Percentiles rank a stretch among this genome's conserved stretches.
Conservation (phyloP, 202 grass and related monocot species). For the Schoenoplectus tabernaemontani region DNA sequence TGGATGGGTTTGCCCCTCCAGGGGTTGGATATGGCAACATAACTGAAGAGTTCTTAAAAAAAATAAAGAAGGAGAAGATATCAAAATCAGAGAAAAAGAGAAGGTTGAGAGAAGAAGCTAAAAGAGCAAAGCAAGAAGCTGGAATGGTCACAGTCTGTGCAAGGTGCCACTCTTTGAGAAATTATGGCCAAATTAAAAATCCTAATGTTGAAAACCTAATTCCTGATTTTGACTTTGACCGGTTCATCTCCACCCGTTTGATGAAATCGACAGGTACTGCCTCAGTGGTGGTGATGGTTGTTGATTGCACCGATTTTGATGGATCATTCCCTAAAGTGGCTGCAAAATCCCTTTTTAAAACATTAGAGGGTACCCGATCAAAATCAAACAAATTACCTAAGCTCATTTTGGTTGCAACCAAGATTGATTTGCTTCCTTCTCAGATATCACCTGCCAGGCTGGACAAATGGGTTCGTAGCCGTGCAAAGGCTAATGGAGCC, state of each 20-base stretch:
- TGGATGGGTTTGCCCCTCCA: slow-evolving; percentile 58
- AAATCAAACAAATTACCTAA: slow-evolving; percentile 60
- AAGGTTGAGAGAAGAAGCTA: slow-evolving; percentile 42
- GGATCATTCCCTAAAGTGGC: slow-evolving; percentile 80
- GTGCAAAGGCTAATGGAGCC: slow-evolving; percentile 70
- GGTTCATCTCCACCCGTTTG: slow-evolving; percentile 63
- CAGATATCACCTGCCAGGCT: slow-evolving; percentile 67
- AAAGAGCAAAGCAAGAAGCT: slow-evolving; percentile 37
- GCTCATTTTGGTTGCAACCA: slow-evolving; percentile 71
- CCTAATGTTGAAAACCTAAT: slow-evolving; percentile 74
- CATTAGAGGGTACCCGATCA: slow-evolving; percentile 45
- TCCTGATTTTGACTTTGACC: slow-evolving; percentile 84
- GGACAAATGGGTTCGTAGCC: slow-evolving; percentile 67
- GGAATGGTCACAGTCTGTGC: slow-evolving; percentile 45
- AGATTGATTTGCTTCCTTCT: slow-evolving; percentile 71
- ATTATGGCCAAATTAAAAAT: slow-evolving; percentile 90
- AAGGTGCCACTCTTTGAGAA: slow-evolving; percentile 82
- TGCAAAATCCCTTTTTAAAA: slow-evolving; percentile 67
- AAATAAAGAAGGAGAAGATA: slow-evolving; percentile 69
- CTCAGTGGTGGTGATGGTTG: slow-evolving; percentile 69
- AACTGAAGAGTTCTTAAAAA: slow-evolving; percentile 53
- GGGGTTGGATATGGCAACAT: slow-evolving; percentile 75
- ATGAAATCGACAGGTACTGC: slow-evolving; percentile 51
- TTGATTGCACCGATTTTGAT: slow-evolving; percentile 83
- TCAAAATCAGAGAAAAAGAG: slow-evolving; percentile 76